Conservation (phyloP, 106 monocot genomes). For the Dendrobium chrysotoxum region DNA sequence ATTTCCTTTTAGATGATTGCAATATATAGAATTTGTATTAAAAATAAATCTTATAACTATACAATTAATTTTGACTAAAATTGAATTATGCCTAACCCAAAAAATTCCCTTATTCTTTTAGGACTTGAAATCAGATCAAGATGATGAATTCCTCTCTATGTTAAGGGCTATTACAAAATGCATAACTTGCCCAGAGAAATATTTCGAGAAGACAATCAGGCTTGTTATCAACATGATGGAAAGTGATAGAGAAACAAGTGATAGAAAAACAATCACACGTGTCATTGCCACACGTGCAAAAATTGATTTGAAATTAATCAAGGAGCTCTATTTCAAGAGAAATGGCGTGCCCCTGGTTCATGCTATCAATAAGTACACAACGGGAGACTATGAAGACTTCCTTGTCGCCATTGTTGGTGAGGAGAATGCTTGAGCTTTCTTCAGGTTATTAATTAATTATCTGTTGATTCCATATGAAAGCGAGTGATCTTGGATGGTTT, state of each 20-base stretch:
- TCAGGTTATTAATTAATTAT: no score
- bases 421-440: conserved; percentile 13
- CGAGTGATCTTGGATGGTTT: no score
- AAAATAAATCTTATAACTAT: no score
- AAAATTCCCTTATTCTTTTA: conserved; percentile 1
- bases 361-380: conserved; percentile 46
- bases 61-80: no score
- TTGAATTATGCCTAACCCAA: no score
- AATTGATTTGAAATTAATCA: conserved; percentile 48
- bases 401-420: conserved; percentile 58
- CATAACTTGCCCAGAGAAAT: conserved; percentile 46
- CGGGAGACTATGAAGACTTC: conserved; percentile 59
- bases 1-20: no score
- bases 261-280: conserved; percentile 53
- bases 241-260: conserved; percentile 70
- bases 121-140: conserved; percentile 58
- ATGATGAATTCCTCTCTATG: conserved; percentile 51
- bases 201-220: conserved; percentile 64
- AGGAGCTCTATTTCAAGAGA: conserved; percentile 53
- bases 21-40: no score
- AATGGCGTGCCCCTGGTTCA: conserved; percentile 43
- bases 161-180: conserved; percentile 39
- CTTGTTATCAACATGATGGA: conserved; percentile 44
- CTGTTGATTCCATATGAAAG: no score
- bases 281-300: conserved; percentile 61